Conservation (phyloP, 1,284 basidiomycete genomes). For the Tilletia caries region DNA sequence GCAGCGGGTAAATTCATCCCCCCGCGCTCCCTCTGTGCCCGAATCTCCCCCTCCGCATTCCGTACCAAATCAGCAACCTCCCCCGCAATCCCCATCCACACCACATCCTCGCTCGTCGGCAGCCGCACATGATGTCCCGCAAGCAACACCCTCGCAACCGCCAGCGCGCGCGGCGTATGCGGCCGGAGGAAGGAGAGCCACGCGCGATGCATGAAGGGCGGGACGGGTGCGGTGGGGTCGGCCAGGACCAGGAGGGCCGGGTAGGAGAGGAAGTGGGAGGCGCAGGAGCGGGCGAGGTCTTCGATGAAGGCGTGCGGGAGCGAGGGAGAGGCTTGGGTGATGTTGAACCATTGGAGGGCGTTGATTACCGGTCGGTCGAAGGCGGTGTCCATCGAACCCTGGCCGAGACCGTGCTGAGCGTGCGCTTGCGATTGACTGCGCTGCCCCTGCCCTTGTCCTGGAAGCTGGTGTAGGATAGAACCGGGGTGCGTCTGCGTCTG, state of each 20-base stretch:
- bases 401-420: too few species aligned
- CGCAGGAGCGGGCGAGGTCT: constrained; percentile 33
- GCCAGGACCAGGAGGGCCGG: constrained; percentile 45
- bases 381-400: background rate
- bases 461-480: too few species aligned
- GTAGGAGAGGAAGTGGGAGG: constrained; percentile 43
- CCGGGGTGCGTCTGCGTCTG: background rate
- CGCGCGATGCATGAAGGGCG: constrained; percentile 42
- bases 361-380: constrained; percentile 11
- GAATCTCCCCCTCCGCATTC: background rate
- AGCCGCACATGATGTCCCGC: constrained; percentile 42
- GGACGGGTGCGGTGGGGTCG: constrained; percentile 43
- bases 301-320: constrained; percentile 9
- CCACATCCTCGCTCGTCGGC: constrained; percentile 34
- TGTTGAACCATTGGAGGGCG: constrained; percentile 35
- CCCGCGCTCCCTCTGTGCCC: background rate
- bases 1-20: background rate
- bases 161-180: constrained; percentile 31
- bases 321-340: constrained; percentile 21
- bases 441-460: too few species aligned
- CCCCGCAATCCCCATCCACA: constrained; percentile 35
- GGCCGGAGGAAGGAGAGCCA: constrained; percentile 41
- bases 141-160: constrained; percentile 36
- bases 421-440: too few species aligned
- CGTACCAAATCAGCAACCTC: constrained; percentile 25